Conservation (phyloP, 2,329 filamentous ascomycete genomes). For the Verticillium tricorpus region DNA sequence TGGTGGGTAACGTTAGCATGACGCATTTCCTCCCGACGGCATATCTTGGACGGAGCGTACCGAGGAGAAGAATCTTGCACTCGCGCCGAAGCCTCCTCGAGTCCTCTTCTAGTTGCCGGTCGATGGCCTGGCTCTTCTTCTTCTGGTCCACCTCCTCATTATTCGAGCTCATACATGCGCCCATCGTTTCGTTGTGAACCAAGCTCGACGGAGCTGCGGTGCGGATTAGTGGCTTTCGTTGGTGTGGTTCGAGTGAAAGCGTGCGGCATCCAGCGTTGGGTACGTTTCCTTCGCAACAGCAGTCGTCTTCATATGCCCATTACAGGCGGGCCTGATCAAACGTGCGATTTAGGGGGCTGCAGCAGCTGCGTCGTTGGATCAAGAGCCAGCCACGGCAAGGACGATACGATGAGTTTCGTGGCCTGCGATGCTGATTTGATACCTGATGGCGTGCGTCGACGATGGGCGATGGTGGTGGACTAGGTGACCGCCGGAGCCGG, state of each 20-base stretch:
- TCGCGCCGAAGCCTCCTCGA: constrained; percentile 87
- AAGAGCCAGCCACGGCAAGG: constrained; percentile 28
- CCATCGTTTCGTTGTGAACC: constrained; percentile 57
- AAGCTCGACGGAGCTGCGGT: not conserved
- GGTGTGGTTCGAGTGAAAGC: not conserved
- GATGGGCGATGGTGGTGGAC: not conserved
- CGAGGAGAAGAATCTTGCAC: constrained; percentile 96
- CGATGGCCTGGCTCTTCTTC: constrained; percentile 94
- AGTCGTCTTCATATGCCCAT: not conserved
- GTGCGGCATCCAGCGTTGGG: not conserved
- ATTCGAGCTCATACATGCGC: constrained; percentile 85
- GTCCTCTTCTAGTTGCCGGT: constrained; percentile 90
- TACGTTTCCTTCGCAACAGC: not conserved
- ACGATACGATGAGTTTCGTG: constrained; percentile 38
- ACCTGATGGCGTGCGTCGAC: not conserved
- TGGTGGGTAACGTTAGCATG: constrained; percentile 6
- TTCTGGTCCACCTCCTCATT: constrained; percentile 87
- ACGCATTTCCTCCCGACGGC: not conserved
- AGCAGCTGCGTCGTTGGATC: constrained; percentile 49
- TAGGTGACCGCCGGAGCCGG: not conserved
- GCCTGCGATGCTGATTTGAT: not conserved
- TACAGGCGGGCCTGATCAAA: not conserved
- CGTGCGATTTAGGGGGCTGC: constrained; percentile 53
- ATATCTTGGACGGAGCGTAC: constrained; percentile 49
- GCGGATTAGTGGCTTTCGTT: not conserved